Conservation (phyloP, 148 eudicot species). For the Persicaria tinctoria region DNA sequence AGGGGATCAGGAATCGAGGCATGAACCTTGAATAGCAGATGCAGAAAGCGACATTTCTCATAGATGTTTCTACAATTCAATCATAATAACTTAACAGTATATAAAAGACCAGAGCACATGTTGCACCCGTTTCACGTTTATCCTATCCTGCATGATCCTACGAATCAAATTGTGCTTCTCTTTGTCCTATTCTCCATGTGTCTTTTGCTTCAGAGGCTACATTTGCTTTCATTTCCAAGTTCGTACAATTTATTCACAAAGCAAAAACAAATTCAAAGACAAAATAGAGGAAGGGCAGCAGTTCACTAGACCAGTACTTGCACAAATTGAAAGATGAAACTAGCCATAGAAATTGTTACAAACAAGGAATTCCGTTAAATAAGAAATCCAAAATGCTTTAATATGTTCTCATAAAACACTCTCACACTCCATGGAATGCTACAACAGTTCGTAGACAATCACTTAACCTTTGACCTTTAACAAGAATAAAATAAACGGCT, state of each 20-base stretch:
- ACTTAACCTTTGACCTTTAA: too few relatives aligned
- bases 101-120: not conserved
- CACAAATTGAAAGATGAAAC: not conserved
- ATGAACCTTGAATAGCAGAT: not conserved
- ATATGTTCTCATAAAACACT: too few relatives aligned
- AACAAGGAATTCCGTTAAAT: not conserved
- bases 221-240: not conserved
- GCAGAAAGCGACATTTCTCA: not conserved
- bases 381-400: not conserved
- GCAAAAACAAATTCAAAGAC: not conserved
- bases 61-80: not conserved
- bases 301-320: too few relatives aligned
- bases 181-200: not conserved
- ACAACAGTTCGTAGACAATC: not conserved
- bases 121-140: not conserved
- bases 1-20: not conserved
- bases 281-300: not conserved
- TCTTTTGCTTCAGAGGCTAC: not conserved
- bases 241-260: not conserved
- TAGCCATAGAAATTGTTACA: not conserved
- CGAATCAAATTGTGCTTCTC: not conserved
- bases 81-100: not conserved
- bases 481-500: not conserved
- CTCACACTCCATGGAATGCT: not conserved
- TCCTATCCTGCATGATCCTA: not conserved